Evolutionary conservation across 495 filamentous ascomycete genomes (phyloP).

Genomic region (Neurospora tetraspora): DNA sequence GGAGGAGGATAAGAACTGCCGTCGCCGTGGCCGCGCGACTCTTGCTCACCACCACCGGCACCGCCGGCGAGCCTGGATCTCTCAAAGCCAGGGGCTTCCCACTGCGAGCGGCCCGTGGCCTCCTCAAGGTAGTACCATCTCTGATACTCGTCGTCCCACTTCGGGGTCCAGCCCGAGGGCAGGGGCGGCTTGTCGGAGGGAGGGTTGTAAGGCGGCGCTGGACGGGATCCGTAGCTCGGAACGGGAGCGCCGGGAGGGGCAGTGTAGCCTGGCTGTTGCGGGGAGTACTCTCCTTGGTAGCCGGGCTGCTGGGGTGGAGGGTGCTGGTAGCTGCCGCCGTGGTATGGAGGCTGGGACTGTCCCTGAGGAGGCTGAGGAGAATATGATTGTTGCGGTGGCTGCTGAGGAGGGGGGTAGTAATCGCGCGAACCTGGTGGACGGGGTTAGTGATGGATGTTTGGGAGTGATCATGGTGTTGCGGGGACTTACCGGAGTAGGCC

Average conservation of each 20-base stretch:
- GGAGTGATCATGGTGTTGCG: neutral
- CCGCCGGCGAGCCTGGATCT: neutral
- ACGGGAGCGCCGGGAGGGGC: constrained; percentile 4
- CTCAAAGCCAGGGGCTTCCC: constrained; percentile 41
- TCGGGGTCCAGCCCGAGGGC: constrained; percentile 48
- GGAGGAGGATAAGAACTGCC: neutral
- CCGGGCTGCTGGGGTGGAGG: constrained; percentile 7
- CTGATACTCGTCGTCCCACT: constrained; percentile 46
- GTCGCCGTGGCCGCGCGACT: constrained; percentile 4
- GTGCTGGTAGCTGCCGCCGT: constrained; percentile 17
- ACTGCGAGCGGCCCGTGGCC: constrained; percentile 49
- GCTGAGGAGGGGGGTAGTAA: constrained; percentile 6
- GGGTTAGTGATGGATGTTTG: neutral
- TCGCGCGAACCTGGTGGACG: neutral
- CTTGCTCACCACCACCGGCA: neutral
- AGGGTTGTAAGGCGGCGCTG: constrained; percentile 32
- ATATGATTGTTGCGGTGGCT: constrained; percentile 5
- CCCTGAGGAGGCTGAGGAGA: constrained; percentile 13
- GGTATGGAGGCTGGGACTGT: constrained; percentile 14
- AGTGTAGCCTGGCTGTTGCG: constrained; percentile 6
- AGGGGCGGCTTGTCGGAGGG: constrained; percentile 42
- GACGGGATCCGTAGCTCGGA: constrained; percentile 6
- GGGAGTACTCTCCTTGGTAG: constrained; percentile 3
- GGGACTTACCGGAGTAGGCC: constrained; percentile 1
- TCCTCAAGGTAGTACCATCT: constrained; percentile 54